Base-by-base conservation (phyloP, 108 stramenopile species). In the Fistulifera solaris region DNA sequence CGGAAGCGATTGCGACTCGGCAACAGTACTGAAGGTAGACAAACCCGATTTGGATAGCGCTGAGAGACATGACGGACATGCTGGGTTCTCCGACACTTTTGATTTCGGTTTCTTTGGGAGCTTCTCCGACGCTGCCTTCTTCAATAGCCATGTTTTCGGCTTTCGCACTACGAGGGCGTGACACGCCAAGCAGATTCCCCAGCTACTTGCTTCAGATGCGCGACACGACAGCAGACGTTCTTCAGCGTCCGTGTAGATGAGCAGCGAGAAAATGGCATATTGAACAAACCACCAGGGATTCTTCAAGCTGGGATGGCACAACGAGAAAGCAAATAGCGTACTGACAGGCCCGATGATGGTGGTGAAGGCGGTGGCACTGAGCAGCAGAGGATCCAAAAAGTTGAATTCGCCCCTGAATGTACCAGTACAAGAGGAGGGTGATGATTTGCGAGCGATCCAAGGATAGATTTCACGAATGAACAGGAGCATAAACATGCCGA, bases 161-260 rank as follows among this genome's bases (percentile, higher is more conserved):
- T 35, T 35, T 35, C 6, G 31, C 31, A 35, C 31, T 35, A 35
- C 31, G 31, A 35, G 31, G 40, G 44, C 19, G 44, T 45, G 19
- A 45, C 44, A 21, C 44, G 17, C 44, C 44, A 45, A 21, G 19
- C 44, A 11, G 44, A 21, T 11, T 45, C 44, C 3, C 44, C 44
- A 45, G 21, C 17, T 5, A 11, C 21, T 45, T 45, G 44, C 44
- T 45, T 45, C 7, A 45, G 4, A 11, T 21, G 44, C 5, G 44
- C 44, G 17, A 45, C 44, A 45, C 44, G 44, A 45, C 44, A 45
- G 21, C 17, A 21, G 44, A 45, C 44, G 21, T 45, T 45, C 44
- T 45, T 45, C n/a, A 5, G 21, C 17, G 5, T 45, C 44, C 17
- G 44, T 45, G 44, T 45, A 45, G 44, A 45, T 21, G 44, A 45